Evolutionary conservation across 176 grass and related monocot species (phyloP).

Genomic region (Aegilops bicornis): DNA sequence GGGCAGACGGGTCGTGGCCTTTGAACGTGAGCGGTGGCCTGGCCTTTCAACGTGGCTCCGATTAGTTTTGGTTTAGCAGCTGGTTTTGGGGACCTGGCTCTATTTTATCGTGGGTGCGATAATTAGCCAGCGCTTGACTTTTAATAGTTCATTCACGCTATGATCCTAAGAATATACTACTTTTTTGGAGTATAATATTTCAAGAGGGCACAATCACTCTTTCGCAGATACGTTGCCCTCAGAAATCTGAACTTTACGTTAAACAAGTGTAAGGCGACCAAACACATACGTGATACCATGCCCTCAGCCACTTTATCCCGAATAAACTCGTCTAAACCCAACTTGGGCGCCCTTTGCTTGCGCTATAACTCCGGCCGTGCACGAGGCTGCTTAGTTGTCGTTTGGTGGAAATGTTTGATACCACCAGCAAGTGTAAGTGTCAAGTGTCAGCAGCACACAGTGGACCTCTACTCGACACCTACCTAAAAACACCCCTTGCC

Average conservation of each 20-base stretch:
- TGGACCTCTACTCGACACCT: not conserved
- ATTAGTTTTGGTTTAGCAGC: not conserved
- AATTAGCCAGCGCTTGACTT: not conserved
- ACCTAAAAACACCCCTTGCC: not conserved
- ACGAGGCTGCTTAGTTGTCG: not conserved
- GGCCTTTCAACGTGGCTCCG: not conserved
- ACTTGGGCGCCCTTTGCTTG: not conserved
- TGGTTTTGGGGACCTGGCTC: not conserved
- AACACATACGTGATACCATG: not conserved
- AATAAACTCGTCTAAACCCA: not conserved
- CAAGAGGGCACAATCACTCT: not conserved
- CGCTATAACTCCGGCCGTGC: not conserved
- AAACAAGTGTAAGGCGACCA: not conserved
- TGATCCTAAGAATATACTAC: too few species aligned
- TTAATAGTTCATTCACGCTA: not conserved
- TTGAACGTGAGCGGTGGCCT: too few species aligned
- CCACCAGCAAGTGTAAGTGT: not conserved
- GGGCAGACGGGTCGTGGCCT: not conserved
- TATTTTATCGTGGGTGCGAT: not conserved
- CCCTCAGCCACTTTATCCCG: not conserved
- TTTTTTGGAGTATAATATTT: not conserved
- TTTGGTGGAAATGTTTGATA: not conserved
- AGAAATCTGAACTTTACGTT: too few species aligned
- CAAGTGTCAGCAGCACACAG: not conserved
- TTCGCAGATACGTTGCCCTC: not conserved